A percentile compares a stretch with the other conserved stretches of the same genome.
phyloP scores from a whole-genome alignment of 2,329 filamentous ascomycete genomes.

The Neopestalotiopsis sp. region DNA sequence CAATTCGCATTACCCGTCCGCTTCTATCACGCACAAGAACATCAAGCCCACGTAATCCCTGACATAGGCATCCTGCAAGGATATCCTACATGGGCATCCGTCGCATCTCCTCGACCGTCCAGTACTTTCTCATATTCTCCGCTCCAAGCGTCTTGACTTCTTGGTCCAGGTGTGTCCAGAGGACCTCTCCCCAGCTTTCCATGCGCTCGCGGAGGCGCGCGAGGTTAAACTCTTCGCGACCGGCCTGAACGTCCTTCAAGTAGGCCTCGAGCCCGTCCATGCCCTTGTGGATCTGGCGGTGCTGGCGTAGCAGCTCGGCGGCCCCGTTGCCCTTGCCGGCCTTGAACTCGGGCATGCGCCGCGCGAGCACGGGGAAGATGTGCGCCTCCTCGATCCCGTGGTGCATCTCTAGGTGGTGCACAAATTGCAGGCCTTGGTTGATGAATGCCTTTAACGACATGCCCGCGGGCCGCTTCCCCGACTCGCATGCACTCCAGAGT shows the following conservation, averaged over 20 bases:
- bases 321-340: conserved; percentile 39
- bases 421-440: conserved; percentile 70
- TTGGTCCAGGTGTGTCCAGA: conserved; percentile 84
- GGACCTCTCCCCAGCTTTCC: conserved; percentile 77
- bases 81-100: conserved; percentile 66
- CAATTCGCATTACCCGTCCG: too few species aligned
- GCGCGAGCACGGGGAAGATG: conserved; percentile 79
- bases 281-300: conserved; percentile 78
- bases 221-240: conserved; percentile 65
- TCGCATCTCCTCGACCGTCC: conserved; percentile 76
- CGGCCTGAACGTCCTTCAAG: conserved; percentile 62
- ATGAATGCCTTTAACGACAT: conserved; percentile 75
- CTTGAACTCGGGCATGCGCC: conserved; percentile 79
- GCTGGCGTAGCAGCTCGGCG: conserved; percentile 74
- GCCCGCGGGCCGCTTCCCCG: conserved; percentile 61
- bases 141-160: conserved; percentile 80
- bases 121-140: conserved; percentile 87
- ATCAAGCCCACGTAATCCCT: too few species aligned
- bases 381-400: conserved; percentile 84
- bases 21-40: too few species aligned
- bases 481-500: conserved; percentile 69
- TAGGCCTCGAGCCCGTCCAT: conserved; percentile 72
- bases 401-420: conserved; percentile 73
- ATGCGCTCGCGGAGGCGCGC: conserved; percentile 70
- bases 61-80: conserved; percentile 65